Base-by-base conservation (phyloP, 2,329 filamentous ascomycete genomes). In the Amauroascus verrucosus region DNA sequence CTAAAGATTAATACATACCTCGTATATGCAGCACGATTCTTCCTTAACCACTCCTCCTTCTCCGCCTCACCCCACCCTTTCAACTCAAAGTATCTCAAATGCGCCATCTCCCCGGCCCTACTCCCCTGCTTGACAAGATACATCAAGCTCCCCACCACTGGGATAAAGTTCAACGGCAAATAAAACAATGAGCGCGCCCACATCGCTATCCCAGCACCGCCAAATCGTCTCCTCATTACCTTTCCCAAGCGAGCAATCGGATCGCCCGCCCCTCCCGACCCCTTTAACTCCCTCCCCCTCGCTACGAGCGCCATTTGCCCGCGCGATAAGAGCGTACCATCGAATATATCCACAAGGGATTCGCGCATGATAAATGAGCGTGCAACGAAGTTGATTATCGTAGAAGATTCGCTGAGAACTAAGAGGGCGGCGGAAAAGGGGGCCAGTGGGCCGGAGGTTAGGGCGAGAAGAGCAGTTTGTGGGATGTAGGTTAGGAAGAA, bases 161-260 rank as follows among this genome's bases (percentile, higher is more conserved):
- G 91, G 50, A 97, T 89, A 65, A 95, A 89, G 72, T 96, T 97
- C 56, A 97, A 77, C 9, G 91, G 90, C 40, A 95, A 75, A 66
- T 94, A 93, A 72, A 96, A 80, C 58, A 95, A 65, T 63, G 91
- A 91, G 40, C 87, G 77, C 37, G 95, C 72, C 43, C 95, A 69
- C 6, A 84, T 82, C 62, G 70, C 69, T 1, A 77, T 73, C 0
- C 73, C 73, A 9, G 40, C 32, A n/a, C 8, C 20, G 54, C 20
- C 28, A 13, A 45, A 82, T 78, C 0, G 78, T 79, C 74, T 77
- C 59, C 72, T 75, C 33, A 79, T 64, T 47, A 81, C 62, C 62
- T 78, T 80, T 26, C 81, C 82, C 26, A 84, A 63, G 45, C 79
- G 73, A 0, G 71, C 72, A 32, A 83, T 73, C 0, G 77, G 72